Evolutionary conservation across 768 basidiomycete species (phyloP).

Genomic region (Pholiota microspora): DNA sequence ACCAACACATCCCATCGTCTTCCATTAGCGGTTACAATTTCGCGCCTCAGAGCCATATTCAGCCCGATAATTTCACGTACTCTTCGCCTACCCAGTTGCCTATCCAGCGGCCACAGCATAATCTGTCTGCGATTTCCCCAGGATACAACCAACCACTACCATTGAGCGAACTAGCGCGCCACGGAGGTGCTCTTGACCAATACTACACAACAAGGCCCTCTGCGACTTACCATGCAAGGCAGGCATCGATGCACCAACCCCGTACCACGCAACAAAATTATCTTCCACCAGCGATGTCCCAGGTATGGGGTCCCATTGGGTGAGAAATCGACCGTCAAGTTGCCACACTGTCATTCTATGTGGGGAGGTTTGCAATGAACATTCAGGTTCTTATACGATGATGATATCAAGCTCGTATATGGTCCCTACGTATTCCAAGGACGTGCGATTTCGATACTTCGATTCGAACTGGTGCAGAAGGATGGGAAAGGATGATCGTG

Average conservation of each 20-base stretch:
- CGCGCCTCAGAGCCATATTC: constrained; percentile 18
- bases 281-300: constrained; percentile 28
- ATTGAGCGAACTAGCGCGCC: constrained; percentile 5
- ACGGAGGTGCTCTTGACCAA: constrained; percentile 9
- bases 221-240: constrained; percentile 24
- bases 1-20: constrained; percentile 31
- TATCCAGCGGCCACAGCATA: constrained; percentile 22
- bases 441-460: neutral
- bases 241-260: constrained; percentile 29
- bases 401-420: neutral
- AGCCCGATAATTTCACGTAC: constrained; percentile 28
- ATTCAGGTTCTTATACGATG: neutral
- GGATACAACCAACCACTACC: constrained; percentile 13
- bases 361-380: neutral
- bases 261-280: constrained; percentile 24
- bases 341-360: too few species aligned
- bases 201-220: constrained; percentile 12
- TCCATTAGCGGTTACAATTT: constrained; percentile 19
- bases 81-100: constrained; percentile 20
- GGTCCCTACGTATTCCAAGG: neutral
- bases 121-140: constrained; percentile 12
- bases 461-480: neutral
- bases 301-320: constrained; percentile 34
- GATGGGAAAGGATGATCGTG: neutral
- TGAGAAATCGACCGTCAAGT: constrained; percentile 17